Evolutionary conservation across 176 grass and related monocot species (phyloP).

Genomic region (Canna indica): DNA sequence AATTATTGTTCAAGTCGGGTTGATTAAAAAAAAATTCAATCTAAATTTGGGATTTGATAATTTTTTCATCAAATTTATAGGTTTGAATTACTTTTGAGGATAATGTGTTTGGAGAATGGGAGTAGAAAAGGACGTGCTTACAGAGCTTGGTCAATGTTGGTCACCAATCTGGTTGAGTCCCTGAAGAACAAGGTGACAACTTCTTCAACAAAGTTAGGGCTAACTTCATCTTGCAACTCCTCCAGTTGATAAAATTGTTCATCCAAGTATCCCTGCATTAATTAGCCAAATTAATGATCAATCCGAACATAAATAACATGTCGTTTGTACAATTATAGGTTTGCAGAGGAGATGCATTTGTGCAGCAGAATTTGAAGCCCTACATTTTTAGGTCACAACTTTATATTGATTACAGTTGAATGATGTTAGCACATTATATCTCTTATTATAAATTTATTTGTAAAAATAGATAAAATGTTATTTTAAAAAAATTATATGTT

Average conservation of each 20-base stretch:
- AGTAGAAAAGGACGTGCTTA: constrained; percentile 21
- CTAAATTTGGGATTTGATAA: too few species aligned
- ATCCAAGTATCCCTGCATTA: constrained; percentile 56
- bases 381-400: too few species aligned
- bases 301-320: neutral
- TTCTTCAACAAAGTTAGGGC: constrained; percentile 79
- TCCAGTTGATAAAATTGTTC: constrained; percentile 68
- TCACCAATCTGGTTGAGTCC: constrained; percentile 53
- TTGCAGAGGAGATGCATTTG: neutral
- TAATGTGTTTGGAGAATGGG: neutral
- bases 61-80: neutral
- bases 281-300: neutral
- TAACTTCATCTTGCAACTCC: constrained; percentile 67
- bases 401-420: too few species aligned
- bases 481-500: too few species aligned
- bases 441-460: too few species aligned
- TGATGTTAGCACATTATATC: too few species aligned
- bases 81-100: neutral
- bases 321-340: neutral
- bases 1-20: too few species aligned
- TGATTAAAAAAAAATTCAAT: too few species aligned
- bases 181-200: constrained; percentile 63
- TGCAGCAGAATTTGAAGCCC: too few species aligned
- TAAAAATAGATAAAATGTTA: too few species aligned
- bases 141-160: constrained; percentile 53